phyloP scores from a whole-genome alignment of 1,139 yeast genomes.

The Scheffersomyces parashehatae region DNA sequence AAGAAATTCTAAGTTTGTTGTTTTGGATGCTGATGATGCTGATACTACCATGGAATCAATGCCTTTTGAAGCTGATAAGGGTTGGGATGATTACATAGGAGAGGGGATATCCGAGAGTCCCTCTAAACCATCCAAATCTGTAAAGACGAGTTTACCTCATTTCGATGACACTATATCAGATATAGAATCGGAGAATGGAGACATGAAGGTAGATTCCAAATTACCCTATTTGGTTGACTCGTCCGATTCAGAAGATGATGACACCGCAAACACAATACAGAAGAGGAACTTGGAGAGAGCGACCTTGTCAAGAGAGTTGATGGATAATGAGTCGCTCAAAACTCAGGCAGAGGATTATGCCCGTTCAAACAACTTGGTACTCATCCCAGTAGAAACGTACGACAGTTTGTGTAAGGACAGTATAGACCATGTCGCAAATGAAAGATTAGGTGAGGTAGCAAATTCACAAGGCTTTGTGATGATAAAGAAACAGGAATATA shows the following conservation, averaged over 20 bases:
- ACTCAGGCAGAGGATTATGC: conserved; percentile 51
- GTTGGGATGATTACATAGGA: conserved; percentile 47
- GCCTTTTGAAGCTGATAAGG: conserved; percentile 1
- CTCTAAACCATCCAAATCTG: conserved; percentile 19
- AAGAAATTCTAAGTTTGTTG: conserved; percentile 33
- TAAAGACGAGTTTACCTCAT: too few species aligned
- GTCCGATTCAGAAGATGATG: conserved; percentile 25
- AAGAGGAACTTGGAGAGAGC: conserved; percentile 1
- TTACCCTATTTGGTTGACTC: conserved; percentile 26
- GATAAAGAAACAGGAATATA: conserved; percentile 23
- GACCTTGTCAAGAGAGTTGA: conserved; percentile 24
- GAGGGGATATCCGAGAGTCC: conserved; percentile 27
- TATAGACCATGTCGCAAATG: conserved; percentile 21
- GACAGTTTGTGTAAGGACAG: conserved; percentile 31
- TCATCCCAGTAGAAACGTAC: conserved; percentile 51
- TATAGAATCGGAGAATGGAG: conserved; percentile 9
- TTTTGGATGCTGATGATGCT: conserved; percentile 27
- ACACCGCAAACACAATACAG: neutral
- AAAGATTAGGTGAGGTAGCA: conserved; percentile 22
- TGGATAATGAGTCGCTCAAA: conserved; percentile 20
- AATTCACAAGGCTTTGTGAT: conserved; percentile 30
- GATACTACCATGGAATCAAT: conserved; percentile 8
- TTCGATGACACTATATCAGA: conserved; percentile 16
- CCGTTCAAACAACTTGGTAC: conserved; percentile 45
- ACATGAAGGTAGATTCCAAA: conserved; percentile 3